phyloP scores from a whole-genome alignment of 176 grass and related monocot genomes.

The Bothriochloa decipiens region DNA sequence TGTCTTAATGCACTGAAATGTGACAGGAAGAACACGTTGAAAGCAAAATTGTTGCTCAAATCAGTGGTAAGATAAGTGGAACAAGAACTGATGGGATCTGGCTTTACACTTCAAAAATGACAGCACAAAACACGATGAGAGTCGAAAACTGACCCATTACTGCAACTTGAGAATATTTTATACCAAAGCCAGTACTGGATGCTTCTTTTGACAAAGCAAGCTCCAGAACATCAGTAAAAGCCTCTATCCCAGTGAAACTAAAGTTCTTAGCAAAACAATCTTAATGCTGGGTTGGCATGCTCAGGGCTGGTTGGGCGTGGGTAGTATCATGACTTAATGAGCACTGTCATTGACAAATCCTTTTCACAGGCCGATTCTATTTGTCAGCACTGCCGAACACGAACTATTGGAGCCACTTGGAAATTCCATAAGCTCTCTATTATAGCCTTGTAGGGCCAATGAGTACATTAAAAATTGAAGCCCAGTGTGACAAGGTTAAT shows the following conservation, averaged over 20 bases:
- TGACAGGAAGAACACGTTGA: slow-evolving; percentile 4
- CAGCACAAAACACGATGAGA: slow-evolving; percentile 28
- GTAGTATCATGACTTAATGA: neutral
- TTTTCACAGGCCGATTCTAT: neutral
- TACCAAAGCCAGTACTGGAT: slow-evolving; percentile 22
- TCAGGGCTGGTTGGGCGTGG: neutral
- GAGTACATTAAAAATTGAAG: neutral
- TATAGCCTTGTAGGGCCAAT: slow-evolving; percentile 19
- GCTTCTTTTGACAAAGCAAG: slow-evolving; percentile 10
- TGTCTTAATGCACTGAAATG: slow-evolving; percentile 14
- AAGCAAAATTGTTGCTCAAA: slow-evolving; percentile 31
- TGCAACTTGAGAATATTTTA: slow-evolving; percentile 46
- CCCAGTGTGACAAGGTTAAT: neutral
- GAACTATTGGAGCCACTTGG: neutral
- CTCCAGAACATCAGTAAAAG: slow-evolving; percentile 2
- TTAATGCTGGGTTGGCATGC: neutral
- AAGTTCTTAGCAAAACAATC: slow-evolving; percentile 26
- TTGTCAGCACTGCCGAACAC: neutral
- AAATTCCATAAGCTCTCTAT: neutral
- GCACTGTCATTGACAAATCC: neutral
- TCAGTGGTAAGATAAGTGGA: slow-evolving; percentile 20
- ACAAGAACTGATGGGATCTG: slow-evolving; percentile 17
- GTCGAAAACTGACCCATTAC: slow-evolving; percentile 8
- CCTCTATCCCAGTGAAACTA: neutral
- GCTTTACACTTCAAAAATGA: slow-evolving; percentile 36